A percentile compares a stretch with the other conserved stretches of the same genome.
phyloP scores from a whole-genome alignment of 2,329 filamentous ascomycete species.

The Zymoseptoria pseudotritici region DNA sequence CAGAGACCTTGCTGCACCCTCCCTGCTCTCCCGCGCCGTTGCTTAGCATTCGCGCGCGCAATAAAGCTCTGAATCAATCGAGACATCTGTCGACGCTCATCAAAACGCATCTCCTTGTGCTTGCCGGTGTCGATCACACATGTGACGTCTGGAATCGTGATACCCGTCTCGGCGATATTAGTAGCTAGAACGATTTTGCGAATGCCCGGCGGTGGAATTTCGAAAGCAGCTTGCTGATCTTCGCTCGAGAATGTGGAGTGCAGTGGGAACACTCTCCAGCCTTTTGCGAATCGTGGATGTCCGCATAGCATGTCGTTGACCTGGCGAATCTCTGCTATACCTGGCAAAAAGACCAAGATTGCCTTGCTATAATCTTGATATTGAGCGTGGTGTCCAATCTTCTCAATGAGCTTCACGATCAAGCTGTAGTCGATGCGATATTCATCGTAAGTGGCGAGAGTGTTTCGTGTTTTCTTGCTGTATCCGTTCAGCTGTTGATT shows the following conservation, averaged over 20 bases:
- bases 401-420: conserved; percentile 68
- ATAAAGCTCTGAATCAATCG: conserved; percentile 91
- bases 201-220: conserved; percentile 70
- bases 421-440: conserved; percentile 87
- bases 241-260: conserved; percentile 95
- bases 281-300: conserved; percentile 64
- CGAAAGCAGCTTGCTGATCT: conserved; percentile 89
- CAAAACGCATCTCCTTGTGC: conserved; percentile 94
- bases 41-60: conserved; percentile 89
- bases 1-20: conserved; percentile 92
- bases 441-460: conserved; percentile 73
- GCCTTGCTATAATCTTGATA: conserved; percentile 74
- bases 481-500: conserved; percentile 64
- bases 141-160: conserved; percentile 96
- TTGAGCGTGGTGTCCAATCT: conserved; percentile 62
- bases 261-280: conserved; percentile 81
- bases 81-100: conserved; percentile 86
- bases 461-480: conserved; percentile 65
- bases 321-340: conserved; percentile 64
- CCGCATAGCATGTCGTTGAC: conserved; percentile 78
- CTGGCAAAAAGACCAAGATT: conserved; percentile 88
- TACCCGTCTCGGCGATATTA: conserved; percentile 97
- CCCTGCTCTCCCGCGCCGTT: conserved; percentile 85
- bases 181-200: conserved; percentile 94
- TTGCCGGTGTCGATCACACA: conserved; percentile 96